These are phyloP conservation scores for Hypoxylon sp. DNA, from an alignment of 2,329 filamentous ascomycete genomes.

Conservation along the genomic window DNA sequence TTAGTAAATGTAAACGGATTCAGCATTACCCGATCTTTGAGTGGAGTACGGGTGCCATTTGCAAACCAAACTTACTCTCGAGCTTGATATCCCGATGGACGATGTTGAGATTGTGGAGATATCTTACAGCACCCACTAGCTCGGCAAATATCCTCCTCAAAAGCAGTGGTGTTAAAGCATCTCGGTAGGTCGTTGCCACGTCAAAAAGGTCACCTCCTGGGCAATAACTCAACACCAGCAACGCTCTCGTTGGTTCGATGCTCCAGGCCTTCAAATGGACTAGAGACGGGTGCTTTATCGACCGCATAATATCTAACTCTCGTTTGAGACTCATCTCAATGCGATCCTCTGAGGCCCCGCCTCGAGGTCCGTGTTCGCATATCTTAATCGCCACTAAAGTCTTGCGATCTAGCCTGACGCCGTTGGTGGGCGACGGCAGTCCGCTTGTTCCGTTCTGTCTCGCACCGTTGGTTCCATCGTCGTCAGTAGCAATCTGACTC, in stretches of 20 bases:
- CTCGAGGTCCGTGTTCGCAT: slow-evolving; percentile 93
- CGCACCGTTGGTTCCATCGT: slow-evolving; percentile 61
- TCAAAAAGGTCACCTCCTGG: slow-evolving; percentile 96
- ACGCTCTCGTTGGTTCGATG: slow-evolving; percentile 83
- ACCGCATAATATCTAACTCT: slow-evolving; percentile 93
- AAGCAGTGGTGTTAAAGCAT: slow-evolving; percentile 76
- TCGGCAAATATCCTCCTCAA: slow-evolving; percentile 92
- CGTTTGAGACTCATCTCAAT: slow-evolving; percentile 94
- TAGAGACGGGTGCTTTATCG: slow-evolving; percentile 88
- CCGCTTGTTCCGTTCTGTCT: slow-evolving; percentile 56
- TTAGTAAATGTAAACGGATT: slow-evolving; percentile 20
- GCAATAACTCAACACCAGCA: slow-evolving; percentile 92
- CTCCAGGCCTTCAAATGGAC: slow-evolving; percentile 94
- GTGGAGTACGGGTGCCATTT: slow-evolving; percentile 42
- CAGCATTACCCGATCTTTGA: neutral
- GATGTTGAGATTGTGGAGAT: slow-evolving; percentile 87
- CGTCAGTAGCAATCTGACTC: slow-evolving; percentile 73
- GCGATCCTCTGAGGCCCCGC: slow-evolving; percentile 91
- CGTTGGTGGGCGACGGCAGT: slow-evolving; percentile 52
- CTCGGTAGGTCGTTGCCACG: slow-evolving; percentile 80
- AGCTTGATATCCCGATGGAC: slow-evolving; percentile 98
- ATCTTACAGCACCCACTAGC: slow-evolving; percentile 85
- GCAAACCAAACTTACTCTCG: slow-evolving; percentile 76
- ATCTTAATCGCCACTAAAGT: slow-evolving; percentile 95
- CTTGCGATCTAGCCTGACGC: slow-evolving; percentile 71